Conservation (phyloP, 2,329 filamentous ascomycete species). For the Trichoderma sp. region DNA sequence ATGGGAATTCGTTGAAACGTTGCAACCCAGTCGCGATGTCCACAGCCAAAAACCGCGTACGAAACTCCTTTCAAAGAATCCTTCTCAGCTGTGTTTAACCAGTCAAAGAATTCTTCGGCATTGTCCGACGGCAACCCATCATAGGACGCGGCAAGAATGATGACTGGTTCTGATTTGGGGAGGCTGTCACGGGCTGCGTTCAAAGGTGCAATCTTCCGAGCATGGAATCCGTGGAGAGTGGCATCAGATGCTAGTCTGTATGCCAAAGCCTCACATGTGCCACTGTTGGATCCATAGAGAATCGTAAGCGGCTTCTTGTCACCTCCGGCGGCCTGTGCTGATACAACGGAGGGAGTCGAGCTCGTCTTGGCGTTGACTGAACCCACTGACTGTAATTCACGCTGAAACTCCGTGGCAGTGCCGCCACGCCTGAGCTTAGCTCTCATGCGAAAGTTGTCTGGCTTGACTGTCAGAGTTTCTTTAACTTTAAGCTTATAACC, state of each 20-base stretch:
- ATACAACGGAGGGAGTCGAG: not conserved
- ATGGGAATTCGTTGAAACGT: conserved; percentile 65
- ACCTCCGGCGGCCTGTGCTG: not conserved
- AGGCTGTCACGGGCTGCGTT: conserved; percentile 58
- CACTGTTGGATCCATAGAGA: conserved; percentile 66
- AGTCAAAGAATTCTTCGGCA: conserved; percentile 62
- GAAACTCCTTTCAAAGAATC: conserved; percentile 52
- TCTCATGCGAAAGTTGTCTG: conserved; percentile 58
- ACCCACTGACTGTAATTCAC: conserved; percentile 15
- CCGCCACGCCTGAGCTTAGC: conserved; percentile 49
- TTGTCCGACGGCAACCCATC: conserved; percentile 71
- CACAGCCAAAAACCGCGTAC: conserved; percentile 69
- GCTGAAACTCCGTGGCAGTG: conserved; percentile 39
- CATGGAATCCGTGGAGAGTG: conserved; percentile 52
- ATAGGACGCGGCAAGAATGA: conserved; percentile 66
- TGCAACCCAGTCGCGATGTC: conserved; percentile 50
- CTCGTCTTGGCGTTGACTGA: not conserved
- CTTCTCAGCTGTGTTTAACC: conserved; percentile 54
- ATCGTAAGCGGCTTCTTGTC: conserved; percentile 50
- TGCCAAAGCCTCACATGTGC: conserved; percentile 66
- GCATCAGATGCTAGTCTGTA: conserved; percentile 58
- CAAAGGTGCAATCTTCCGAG: conserved; percentile 49
- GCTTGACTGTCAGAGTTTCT: conserved; percentile 58
- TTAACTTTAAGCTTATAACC: conserved; percentile 52
- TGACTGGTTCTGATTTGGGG: conserved; percentile 54